Percentiles rank a stretch among this genome's conserved stretches.
Evolutionary conservation across 805 yeast species (phyloP).

Genomic region (Candida nemodendra): DNA sequence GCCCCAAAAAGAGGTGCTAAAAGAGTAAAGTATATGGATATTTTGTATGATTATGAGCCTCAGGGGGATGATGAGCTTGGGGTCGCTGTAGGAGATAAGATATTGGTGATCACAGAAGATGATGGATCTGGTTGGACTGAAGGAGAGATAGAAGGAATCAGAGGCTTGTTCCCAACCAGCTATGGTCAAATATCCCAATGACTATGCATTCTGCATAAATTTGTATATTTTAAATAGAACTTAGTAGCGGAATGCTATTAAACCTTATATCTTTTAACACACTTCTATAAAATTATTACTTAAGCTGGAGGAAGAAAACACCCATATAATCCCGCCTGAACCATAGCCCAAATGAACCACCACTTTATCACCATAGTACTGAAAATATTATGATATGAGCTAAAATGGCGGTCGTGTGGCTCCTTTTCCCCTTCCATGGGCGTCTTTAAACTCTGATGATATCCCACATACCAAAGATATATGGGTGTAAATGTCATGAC

Average conservation of each 20-base stretch:
- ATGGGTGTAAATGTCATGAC: conserved; percentile 76
- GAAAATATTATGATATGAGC: conserved; percentile 3
- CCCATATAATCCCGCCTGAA: conserved; percentile 73
- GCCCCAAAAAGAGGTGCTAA: conserved; percentile 70
- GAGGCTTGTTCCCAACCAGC: conserved; percentile 77
- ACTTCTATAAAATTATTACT: too few relatives aligned
- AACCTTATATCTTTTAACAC: too few relatives aligned
- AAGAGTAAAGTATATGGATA: conserved; percentile 60
- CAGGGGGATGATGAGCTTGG: conserved; percentile 78
- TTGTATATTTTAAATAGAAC: too few relatives aligned
- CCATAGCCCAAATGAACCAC: conserved; percentile 58
- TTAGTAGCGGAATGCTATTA: too few relatives aligned
- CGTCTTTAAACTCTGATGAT: conserved; percentile 5
- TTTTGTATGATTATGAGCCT: conserved; percentile 73
- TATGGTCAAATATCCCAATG: conserved; percentile 45
- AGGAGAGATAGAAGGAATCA: conserved; percentile 68
- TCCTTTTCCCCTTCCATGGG: too few relatives aligned
- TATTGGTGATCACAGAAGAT: conserved; percentile 65
- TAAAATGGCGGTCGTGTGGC: conserved; percentile 27
- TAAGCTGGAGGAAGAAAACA: conserved; percentile 95
- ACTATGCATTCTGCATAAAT: not conserved
- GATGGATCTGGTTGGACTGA: conserved; percentile 94
- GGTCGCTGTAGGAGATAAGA: conserved; percentile 68
- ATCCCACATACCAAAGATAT: conserved; percentile 67
- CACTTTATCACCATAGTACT: conserved; percentile 31